These are phyloP conservation scores for Besnoitia besnoiti DNA, from an alignment of 169 alveolate genomes.

Conservation along the genomic window DNA sequence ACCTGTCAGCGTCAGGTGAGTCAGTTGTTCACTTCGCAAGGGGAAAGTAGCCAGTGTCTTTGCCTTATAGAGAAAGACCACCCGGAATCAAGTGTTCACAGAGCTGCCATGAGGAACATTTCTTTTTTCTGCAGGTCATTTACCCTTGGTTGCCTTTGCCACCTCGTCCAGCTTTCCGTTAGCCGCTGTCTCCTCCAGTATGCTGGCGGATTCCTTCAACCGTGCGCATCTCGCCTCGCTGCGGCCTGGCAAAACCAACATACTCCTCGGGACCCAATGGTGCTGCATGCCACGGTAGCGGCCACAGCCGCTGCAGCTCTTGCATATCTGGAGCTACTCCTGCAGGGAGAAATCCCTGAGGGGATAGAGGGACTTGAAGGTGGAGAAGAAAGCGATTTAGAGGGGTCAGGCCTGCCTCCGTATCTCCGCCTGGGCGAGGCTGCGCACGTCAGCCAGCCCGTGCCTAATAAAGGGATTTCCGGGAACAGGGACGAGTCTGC, in stretches of 20 bases:
- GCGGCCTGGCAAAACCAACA: background rate
- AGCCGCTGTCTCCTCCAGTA: background rate
- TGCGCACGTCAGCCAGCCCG: background rate
- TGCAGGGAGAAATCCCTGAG: background rate
- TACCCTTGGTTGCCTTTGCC: constrained; percentile 26
- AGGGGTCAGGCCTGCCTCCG: background rate
- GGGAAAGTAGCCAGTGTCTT: too few species aligned
- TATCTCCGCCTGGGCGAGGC: background rate
- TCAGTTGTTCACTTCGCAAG: too few species aligned
- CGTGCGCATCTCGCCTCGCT: background rate
- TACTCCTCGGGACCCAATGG: background rate
- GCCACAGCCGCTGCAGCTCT: constrained; percentile 29
- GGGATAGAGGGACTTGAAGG: background rate
- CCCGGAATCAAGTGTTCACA: too few species aligned
- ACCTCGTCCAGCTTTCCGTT: constrained; percentile 14
- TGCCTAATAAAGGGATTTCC: background rate
- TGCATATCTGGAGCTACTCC: constrained; percentile 10
- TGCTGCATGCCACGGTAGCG: constrained; percentile 10
- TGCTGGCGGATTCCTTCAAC: background rate
- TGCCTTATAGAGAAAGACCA: too few species aligned
- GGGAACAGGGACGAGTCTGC: background rate
- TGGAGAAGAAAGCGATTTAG: constrained; percentile 9
- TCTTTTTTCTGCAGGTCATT: background rate
- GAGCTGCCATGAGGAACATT: too few species aligned
- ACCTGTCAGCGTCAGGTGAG: constrained; percentile 36